Conservation (phyloP, 202 grass and related monocot species). For the Hordeum pubiflorum region DNA sequence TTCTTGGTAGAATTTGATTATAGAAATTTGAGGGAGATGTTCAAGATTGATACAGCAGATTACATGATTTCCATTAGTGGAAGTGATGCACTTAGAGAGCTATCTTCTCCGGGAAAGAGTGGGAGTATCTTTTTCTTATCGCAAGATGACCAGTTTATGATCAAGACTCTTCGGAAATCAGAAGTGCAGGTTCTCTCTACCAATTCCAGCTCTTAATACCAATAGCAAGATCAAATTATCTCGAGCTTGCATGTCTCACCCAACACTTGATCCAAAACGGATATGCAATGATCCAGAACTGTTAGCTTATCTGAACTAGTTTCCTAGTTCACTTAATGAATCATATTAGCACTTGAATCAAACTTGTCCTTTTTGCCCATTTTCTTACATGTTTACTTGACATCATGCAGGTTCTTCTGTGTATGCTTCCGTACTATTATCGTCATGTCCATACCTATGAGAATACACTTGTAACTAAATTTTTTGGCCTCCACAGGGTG, state of each 20-base stretch:
- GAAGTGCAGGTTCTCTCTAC: conserved; percentile 73
- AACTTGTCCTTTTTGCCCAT: neutral
- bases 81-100: conserved; percentile 72
- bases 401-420: conserved; percentile 68
- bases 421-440: conserved; percentile 89
- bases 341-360: neutral
- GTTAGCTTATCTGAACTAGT: neutral
- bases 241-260: neutral
- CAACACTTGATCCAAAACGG: neutral
- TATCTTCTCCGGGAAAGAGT: conserved; percentile 96
- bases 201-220: neutral
- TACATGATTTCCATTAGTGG: conserved; percentile 99
- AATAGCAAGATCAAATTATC: neutral
- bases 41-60: conserved; percentile 97
- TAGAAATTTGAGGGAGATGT: conserved; percentile 96
- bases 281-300: neutral
- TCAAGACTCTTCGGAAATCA: conserved; percentile 97
- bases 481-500: conserved; percentile 88
- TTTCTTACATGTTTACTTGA: neutral
- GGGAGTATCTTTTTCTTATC: conserved; percentile 94
- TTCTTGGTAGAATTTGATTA: conserved; percentile 1
- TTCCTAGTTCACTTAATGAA: neutral
- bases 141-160: conserved; percentile 95
- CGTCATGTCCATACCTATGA: conserved; percentile 77
- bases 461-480: conserved; percentile 84